These are phyloP conservation scores for Euphorbia pulcherrima DNA, from an alignment of 345 rosid species.

Conservation along the genomic window DNA sequence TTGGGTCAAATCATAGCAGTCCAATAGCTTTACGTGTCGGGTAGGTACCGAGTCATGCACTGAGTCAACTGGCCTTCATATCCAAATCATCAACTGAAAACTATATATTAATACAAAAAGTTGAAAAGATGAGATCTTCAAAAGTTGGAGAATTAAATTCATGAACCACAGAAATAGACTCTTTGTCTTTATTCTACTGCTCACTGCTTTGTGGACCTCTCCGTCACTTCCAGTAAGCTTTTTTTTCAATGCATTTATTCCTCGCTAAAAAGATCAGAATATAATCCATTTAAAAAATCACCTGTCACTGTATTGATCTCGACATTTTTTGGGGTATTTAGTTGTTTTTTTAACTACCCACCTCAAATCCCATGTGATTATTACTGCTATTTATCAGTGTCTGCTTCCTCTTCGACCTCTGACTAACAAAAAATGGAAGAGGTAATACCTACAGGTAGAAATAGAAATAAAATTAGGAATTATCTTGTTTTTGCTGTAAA, in stretches of 20 bases:
- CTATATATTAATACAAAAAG: too few relatives aligned
- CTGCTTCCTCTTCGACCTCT: neutral
- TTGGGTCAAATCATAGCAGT: too few relatives aligned
- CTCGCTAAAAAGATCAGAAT: neutral
- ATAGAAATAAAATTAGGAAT: neutral
- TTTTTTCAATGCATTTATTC: too few relatives aligned
- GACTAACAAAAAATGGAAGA: neutral
- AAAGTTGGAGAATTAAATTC: too few relatives aligned
- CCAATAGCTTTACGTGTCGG: too few relatives aligned
- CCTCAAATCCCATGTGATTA: neutral
- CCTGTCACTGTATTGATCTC: too few relatives aligned
- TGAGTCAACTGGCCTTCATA: too few relatives aligned
- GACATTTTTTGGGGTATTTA: neutral
- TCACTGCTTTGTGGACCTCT: neutral
- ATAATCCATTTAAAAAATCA: too few relatives aligned
- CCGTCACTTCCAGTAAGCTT: neutral
- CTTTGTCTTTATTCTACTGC: neutral
- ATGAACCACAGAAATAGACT: neutral
- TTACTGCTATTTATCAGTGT: neutral
- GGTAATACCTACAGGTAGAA: neutral
- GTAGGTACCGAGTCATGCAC: too few relatives aligned
- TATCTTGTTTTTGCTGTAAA: slow-evolving; percentile 23
- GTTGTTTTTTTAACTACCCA: too few relatives aligned
- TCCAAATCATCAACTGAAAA: too few relatives aligned
- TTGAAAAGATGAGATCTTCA: too few relatives aligned